Conservation (phyloP, 2,329 filamentous ascomycete genomes). For the Seiridium cupressi region DNA sequence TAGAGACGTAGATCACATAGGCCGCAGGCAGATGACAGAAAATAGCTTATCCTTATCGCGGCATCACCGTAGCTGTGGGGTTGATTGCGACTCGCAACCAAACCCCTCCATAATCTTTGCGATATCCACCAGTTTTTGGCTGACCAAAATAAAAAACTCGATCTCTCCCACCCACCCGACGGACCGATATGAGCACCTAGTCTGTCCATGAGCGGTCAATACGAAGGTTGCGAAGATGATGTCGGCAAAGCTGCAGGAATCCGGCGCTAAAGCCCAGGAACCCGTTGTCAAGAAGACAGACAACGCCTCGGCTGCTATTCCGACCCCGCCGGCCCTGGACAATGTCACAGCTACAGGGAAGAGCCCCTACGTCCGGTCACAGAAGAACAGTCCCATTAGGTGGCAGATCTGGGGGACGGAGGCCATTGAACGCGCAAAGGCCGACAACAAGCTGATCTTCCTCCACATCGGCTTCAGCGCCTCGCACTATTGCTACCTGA, state of each 20-base stretch:
- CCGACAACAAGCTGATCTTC: conserved; percentile 85
- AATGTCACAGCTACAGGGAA: conserved; percentile 37
- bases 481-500: conserved; percentile 90
- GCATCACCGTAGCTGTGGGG: no score
- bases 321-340: conserved; percentile 22
- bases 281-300: neutral
- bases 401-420: conserved; percentile 89
- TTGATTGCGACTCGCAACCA: no score
- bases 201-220: no score
- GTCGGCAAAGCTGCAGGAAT: conserved; percentile 28
- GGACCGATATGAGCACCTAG: no score
- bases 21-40: no score
- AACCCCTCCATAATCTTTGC: no score
- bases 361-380: conserved; percentile 64
- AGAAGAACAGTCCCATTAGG: conserved; percentile 77
- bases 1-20: no score
- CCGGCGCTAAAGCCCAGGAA: conserved; percentile 6
- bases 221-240: conserved; percentile 23
- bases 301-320: conserved; percentile 7
- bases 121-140: no score
- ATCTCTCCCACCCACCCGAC: no score
- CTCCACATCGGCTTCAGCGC: conserved; percentile 93
- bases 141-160: no score
- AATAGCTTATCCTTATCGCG: no score
- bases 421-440: conserved; percentile 72